phyloP scores from a whole-genome alignment of 176 grass and related monocot genomes.

The Microstegium vimineum region DNA sequence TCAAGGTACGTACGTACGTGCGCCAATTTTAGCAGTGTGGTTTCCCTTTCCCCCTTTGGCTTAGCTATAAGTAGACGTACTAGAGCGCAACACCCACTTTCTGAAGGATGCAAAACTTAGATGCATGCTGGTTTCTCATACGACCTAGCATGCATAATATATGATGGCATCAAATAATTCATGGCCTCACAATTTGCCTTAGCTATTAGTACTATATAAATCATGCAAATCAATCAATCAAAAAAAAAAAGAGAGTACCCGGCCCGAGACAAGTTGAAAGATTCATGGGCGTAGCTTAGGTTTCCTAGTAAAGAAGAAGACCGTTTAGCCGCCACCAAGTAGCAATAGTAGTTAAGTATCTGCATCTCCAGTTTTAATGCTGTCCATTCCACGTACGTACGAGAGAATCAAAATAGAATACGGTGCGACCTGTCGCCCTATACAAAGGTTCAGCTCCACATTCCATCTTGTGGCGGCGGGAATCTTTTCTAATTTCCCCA shows the following conservation, averaged over 20 bases:
- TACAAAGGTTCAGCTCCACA: constrained; percentile 29
- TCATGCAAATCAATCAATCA: too few relatives aligned
- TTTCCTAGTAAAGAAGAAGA: background rate
- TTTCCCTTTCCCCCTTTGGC: background rate
- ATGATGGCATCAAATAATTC: too few relatives aligned
- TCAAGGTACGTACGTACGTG: constrained; percentile 62
- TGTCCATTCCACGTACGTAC: too few relatives aligned
- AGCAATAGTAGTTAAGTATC: background rate
- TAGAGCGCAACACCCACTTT: background rate
- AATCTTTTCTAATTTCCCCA: background rate
- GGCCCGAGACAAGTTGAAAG: too few relatives aligned
- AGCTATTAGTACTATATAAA: too few relatives aligned
- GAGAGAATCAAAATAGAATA: too few relatives aligned
- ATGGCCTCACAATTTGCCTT: too few relatives aligned
- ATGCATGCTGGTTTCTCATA: too few relatives aligned
- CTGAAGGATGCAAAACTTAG: background rate
- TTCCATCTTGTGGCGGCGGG: background rate
- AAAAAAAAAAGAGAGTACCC: too few relatives aligned
- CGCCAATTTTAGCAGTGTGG: background rate
- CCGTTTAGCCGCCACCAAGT: background rate
- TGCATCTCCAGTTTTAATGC: background rate
- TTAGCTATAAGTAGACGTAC: too few relatives aligned
- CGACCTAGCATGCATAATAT: too few relatives aligned
- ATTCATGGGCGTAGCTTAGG: background rate
- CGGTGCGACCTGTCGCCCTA: too few relatives aligned